Evolutionary conservation across 1,284 basidiomycete genomes (phyloP).

Genomic region (Moesziomyces antarcticus): DNA sequence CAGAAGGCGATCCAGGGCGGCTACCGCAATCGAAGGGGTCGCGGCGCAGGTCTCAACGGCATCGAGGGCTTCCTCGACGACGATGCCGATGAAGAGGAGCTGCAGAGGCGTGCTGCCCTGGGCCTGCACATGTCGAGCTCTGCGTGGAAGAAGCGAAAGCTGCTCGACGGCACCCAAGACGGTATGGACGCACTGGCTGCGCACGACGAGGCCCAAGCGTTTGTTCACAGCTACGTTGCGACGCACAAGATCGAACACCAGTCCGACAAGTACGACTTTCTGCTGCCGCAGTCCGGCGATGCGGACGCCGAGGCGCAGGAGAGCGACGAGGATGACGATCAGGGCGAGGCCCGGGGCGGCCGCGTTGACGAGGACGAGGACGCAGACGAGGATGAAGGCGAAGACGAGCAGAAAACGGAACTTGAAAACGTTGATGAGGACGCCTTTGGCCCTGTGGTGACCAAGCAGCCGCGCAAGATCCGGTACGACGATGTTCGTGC

Average conservation of each 20-base stretch:
- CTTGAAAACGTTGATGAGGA: slow-evolving; percentile 24
- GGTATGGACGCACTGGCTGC: slow-evolving; percentile 54
- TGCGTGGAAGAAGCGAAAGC: slow-evolving; percentile 47
- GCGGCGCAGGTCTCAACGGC: slow-evolving; percentile 23
- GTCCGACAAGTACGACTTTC: slow-evolving; percentile 51
- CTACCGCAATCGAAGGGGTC: slow-evolving; percentile 45
- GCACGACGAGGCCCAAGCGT: slow-evolving; percentile 56
- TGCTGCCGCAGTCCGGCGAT: slow-evolving; percentile 21
- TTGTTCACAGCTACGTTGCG: slow-evolving; percentile 52
- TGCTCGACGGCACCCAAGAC: slow-evolving; percentile 54
- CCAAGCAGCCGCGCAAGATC: slow-evolving; percentile 24
- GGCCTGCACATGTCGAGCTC: slow-evolving; percentile 18
- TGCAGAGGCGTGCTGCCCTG: slow-evolving; percentile 37
- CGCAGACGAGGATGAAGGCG: slow-evolving; percentile 8
- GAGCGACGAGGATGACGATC: slow-evolving; percentile 13
- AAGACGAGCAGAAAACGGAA: not conserved
- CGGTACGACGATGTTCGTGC: slow-evolving; percentile 16
- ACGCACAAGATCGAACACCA: slow-evolving; percentile 49
- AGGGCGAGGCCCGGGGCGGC: slow-evolving; percentile 8
- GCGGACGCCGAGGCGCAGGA: slow-evolving; percentile 26
- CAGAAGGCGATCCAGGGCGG: slow-evolving; percentile 55
- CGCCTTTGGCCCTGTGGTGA: slow-evolving; percentile 21
- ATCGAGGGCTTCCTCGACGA: slow-evolving; percentile 62
- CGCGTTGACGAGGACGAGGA: slow-evolving; percentile 7
- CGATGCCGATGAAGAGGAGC: slow-evolving; percentile 62